Evolutionary conservation across 148 eudicot genomes (phyloP).

Genomic region (Oxyria digyna): DNA sequence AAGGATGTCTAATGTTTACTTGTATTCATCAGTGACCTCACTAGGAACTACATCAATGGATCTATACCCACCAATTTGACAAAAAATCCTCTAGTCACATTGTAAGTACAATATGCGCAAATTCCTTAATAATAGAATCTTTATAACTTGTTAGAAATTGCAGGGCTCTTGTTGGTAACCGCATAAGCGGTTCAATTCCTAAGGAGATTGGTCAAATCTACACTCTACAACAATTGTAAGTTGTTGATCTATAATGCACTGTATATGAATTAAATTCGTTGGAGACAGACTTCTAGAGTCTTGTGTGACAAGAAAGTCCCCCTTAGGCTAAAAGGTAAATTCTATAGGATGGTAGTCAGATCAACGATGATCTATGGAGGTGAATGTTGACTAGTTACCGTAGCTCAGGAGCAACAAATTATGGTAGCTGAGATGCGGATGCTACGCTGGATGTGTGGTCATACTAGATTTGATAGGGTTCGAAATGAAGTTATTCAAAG

Average conservation of each 20-base stretch:
- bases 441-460: too few species aligned
- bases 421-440: too few species aligned
- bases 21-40: constrained; percentile 33
- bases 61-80: constrained; percentile 44
- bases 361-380: too few species aligned
- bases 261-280: too few species aligned
- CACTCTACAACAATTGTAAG: constrained; percentile 58
- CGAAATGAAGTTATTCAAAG: too few species aligned
- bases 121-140: not conserved
- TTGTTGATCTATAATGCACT: not conserved
- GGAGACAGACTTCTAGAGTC: too few species aligned
- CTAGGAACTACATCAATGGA: constrained; percentile 59
- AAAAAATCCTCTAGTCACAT: constrained; percentile 31
- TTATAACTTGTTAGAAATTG: not conserved
- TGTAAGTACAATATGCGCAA: constrained; percentile 31
- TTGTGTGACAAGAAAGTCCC: too few species aligned
- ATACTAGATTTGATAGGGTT: too few species aligned
- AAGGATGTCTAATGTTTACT: not conserved
- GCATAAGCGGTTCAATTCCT: constrained; percentile 51
- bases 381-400: too few species aligned
- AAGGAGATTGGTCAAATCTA: constrained; percentile 54
- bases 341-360: too few species aligned
- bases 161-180: constrained; percentile 56
- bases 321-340: too few species aligned
- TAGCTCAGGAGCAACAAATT: too few species aligned